phyloP scores from a whole-genome alignment of 2,329 filamentous ascomycete genomes.

The Pseudogymnoascus sp. region DNA sequence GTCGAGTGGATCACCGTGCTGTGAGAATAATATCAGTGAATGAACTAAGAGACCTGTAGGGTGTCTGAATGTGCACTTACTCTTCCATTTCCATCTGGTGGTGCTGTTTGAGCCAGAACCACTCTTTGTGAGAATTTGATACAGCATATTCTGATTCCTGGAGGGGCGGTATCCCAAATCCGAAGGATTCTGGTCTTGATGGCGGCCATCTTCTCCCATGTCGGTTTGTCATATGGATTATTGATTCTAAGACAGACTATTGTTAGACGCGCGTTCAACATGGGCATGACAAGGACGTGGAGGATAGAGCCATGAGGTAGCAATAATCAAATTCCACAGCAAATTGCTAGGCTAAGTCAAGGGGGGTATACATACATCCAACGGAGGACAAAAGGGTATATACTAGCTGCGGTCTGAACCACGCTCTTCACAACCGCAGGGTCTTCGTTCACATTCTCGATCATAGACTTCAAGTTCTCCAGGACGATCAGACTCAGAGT shows the following conservation, averaged over 20 bases:
- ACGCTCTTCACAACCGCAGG: constrained; percentile 74
- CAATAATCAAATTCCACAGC: constrained; percentile 22
- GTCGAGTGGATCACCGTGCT: constrained; percentile 71
- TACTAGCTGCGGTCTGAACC: constrained; percentile 82
- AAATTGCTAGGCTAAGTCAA: constrained; percentile 12
- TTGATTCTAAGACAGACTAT: constrained; percentile 58
- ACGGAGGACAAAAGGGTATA: constrained; percentile 86
- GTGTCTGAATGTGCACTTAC: constrained; percentile 43
- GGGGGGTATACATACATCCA: constrained; percentile 70
- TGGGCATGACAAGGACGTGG: neutral
- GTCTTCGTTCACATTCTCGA: constrained; percentile 71
- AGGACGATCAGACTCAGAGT: constrained; percentile 70
- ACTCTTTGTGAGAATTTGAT: constrained; percentile 96
- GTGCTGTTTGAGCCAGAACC: constrained; percentile 85
- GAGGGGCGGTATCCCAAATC: constrained; percentile 75
- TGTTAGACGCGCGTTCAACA: neutral
- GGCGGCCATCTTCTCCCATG: constrained; percentile 81
- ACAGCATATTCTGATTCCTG: constrained; percentile 82
- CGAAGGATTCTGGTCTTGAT: constrained; percentile 86
- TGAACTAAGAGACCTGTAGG: neutral
- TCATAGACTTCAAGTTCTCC: constrained; percentile 64
- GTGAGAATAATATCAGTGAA: constrained; percentile 15
- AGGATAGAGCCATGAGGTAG: neutral
- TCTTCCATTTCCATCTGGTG: constrained; percentile 71
- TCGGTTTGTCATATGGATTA: constrained; percentile 71